phyloP scores from a whole-genome alignment of 345 rosid genomes.

The Brassica nigra region DNA sequence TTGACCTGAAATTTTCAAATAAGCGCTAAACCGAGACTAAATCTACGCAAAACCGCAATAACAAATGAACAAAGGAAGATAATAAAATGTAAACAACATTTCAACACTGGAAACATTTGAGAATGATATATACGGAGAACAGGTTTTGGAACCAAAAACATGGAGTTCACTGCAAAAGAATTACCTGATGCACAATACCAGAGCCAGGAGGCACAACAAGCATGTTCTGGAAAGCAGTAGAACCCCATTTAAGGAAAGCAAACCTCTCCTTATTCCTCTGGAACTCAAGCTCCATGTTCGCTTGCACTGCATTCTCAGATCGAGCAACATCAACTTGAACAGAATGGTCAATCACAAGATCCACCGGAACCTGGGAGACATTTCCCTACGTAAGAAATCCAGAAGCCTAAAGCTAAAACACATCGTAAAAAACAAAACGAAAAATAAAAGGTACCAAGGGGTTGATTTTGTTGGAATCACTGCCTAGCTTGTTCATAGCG shows the following conservation, averaged over 20 bases:
- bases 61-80: constrained; percentile 1
- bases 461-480: constrained; percentile 89
- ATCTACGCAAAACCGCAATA: background rate
- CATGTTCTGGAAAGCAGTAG: constrained; percentile 87
- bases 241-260: constrained; percentile 95
- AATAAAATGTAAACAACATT: background rate
- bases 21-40: background rate
- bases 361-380: constrained; percentile 75
- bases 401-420: constrained; percentile 7
- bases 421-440: background rate
- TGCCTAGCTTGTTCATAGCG: constrained; percentile 87
- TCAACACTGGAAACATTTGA: background rate
- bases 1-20: constrained; percentile 59
- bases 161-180: background rate
- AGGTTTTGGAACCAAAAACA: background rate
- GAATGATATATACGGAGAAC: background rate
- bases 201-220: constrained; percentile 98
- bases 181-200: constrained; percentile 95
- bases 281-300: constrained; percentile 92
- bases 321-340: constrained; percentile 95
- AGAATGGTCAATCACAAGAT: constrained; percentile 96
- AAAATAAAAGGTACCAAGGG: constrained; percentile 59
- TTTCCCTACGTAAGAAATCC: background rate
- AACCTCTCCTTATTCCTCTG: constrained; percentile 86
- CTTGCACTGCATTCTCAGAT: constrained; percentile 89